Evolutionary conservation across 768 basidiomycete species (phyloP), one percentile per base, ranked within the genome.

Genomic region (Tephrocybe sp.): DNA sequence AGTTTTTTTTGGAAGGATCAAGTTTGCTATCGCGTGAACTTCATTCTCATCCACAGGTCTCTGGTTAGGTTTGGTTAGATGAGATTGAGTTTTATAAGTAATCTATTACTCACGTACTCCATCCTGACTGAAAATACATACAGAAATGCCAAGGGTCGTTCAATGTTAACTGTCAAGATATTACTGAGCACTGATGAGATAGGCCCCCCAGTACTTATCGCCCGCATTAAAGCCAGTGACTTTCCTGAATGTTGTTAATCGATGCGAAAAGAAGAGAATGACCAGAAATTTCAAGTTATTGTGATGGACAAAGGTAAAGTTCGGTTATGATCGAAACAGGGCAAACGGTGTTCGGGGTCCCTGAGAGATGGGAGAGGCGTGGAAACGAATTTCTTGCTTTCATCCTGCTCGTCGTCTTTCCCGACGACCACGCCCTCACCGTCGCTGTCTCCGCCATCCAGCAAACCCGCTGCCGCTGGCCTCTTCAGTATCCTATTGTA

Each of bases 351-450:
- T 44, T 34, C 52, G 60, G 60, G 60, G 60, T 59, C 60, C 55
- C 48, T 56, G 56, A 36, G 52, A 61, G 56, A 55, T 53, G 55
- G 50, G 48, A 53, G 51, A 52, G 41, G 55, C 57, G 58, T 59
- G 55, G 48, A 51, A 57, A 41, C 43, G 39, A 47, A 57, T 45
- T 59, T 55, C 49, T 53, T 58, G 49, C 55, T 51, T 38, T 47
- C 52, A 41, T 52, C 51, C 47, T 56, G 52, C 60, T 59, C 60
- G 56, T 54, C 57, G 55, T 61, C 54, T 52, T 43, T 51, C 52
- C 35, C 59, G 62, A 60, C 53, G 58, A 55, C 46, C 55, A 55
- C 51, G 57, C 53, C 52, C 55, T 54, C 47, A 30, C 46, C 49
- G 48, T 48, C 54, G 51, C 42, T 47, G 54, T 54, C n/a, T 45